phyloP scores from a whole-genome alignment of 257 asterid genomes.

The Dorcoceras hygrometricum region DNA sequence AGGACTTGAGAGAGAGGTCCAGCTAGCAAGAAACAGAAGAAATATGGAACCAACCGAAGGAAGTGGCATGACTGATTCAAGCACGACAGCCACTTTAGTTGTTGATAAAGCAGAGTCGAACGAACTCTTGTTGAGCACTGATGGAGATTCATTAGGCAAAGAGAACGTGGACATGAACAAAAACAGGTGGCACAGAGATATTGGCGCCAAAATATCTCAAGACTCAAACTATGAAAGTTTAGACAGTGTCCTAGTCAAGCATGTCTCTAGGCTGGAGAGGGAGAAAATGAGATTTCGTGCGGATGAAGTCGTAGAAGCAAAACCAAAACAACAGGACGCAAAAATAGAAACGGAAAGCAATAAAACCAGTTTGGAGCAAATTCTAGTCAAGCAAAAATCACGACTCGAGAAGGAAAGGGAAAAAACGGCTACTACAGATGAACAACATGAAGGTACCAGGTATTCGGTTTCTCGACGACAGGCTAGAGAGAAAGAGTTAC shows the following conservation, averaged over 20 bases:
- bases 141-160: conserved; percentile 33
- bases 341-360: conserved; percentile 26
- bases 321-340: conserved; percentile 34
- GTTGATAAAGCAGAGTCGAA: conserved; percentile 15
- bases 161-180: conserved; percentile 56
- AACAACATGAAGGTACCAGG: conserved; percentile 27
- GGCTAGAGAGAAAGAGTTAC: conserved; percentile 73
- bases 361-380: conserved; percentile 61
- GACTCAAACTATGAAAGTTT: conserved; percentile 48
- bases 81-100: conserved; percentile 3
- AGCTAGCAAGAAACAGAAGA: conserved; percentile 55
- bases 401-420: conserved; percentile 66
- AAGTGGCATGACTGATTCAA: not conserved
- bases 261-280: conserved; percentile 69
- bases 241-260: conserved; percentile 74
- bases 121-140: conserved; percentile 1
- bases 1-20: conserved; percentile 76
- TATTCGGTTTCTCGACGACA: conserved; percentile 54
- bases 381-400: conserved; percentile 60
- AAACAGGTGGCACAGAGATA: conserved; percentile 22
- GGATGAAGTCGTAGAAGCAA: conserved; percentile 35
- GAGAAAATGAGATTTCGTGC: conserved; percentile 48
- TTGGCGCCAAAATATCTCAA: not conserved
- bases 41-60: conserved; percentile 20
- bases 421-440: conserved; percentile 40